Evolutionary conservation across 2,329 filamentous ascomycete genomes (phyloP).

Genomic region (Talaromyces marneffei): DNA sequence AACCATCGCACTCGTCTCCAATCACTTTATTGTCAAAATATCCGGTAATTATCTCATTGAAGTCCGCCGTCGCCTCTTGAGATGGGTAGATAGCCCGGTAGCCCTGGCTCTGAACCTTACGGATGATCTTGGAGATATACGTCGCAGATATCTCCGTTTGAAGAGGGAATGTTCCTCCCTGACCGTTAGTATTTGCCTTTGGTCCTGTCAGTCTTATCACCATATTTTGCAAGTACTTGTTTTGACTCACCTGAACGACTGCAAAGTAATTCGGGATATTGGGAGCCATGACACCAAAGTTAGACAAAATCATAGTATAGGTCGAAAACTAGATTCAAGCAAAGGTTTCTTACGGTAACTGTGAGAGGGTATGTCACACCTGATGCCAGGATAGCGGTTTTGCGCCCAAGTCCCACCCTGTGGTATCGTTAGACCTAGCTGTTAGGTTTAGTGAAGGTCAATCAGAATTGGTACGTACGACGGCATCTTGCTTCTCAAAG

Average conservation of each 20-base stretch:
- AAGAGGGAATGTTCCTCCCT: constrained; percentile 7
- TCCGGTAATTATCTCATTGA: not conserved
- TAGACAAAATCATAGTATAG: not conserved
- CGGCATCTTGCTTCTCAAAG: constrained; percentile 13
- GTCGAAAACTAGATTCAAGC: not conserved
- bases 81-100: constrained; percentile 6
- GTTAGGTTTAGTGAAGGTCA: not conserved
- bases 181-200: constrained; percentile 8
- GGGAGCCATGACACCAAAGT: constrained; percentile 10
- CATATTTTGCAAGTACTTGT: not conserved
- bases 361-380: constrained; percentile 10
- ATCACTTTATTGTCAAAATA: constrained; percentile 11
- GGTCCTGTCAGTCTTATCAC: not conserved
- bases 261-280: constrained; percentile 11
- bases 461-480: constrained; percentile 4
- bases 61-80: constrained; percentile 12
- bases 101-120: constrained; percentile 1
- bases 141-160: constrained; percentile 5
- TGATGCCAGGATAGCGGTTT: constrained; percentile 16
- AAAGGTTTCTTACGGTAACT: constrained; percentile 4
- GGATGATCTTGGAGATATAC: constrained; percentile 9
- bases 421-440: not conserved
- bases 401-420: constrained; percentile 17
- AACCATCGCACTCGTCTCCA: constrained; percentile 2
- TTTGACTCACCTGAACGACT: not conserved